Evolutionary conservation across 768 basidiomycete genomes (phyloP).

Genomic region (Phaeotremella fagi): DNA sequence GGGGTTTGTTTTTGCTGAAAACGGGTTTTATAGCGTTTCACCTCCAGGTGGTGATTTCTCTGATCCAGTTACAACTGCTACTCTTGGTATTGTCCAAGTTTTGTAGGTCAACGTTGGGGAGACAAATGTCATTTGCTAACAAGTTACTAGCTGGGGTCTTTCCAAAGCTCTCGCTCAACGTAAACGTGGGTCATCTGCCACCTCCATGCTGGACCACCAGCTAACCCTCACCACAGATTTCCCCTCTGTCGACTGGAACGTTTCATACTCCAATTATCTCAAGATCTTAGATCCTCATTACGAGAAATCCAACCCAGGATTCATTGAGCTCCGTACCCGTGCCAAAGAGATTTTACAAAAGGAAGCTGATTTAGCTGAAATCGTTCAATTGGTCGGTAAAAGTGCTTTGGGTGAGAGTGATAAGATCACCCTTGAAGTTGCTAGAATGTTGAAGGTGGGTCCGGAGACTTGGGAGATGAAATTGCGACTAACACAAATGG

Average conservation of each 20-base stretch:
- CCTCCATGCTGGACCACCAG: neutral
- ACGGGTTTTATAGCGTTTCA: slow-evolving; percentile 65
- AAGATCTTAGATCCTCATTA: slow-evolving; percentile 91
- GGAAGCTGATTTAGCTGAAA: slow-evolving; percentile 96
- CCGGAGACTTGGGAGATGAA: too few species aligned
- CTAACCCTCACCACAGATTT: slow-evolving; percentile 61
- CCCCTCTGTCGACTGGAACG: slow-evolving; percentile 99
- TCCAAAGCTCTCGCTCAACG: slow-evolving; percentile 98
- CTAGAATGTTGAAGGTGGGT: slow-evolving; percentile 76
- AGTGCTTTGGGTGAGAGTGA: slow-evolving; percentile 93
- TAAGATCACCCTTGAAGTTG: slow-evolving; percentile 97
- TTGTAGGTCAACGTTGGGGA: slow-evolving; percentile 52
- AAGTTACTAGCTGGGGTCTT: slow-evolving; percentile 69
- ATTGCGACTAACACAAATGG: too few species aligned
- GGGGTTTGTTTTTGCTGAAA: neutral
- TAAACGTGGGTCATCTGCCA: slow-evolving; percentile 52
- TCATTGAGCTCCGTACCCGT: slow-evolving; percentile 82
- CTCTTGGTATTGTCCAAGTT: slow-evolving; percentile 96
- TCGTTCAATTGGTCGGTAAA: slow-evolving; percentile 99
- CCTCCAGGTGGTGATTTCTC: slow-evolving; percentile 99
- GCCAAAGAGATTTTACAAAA: slow-evolving; percentile 98
- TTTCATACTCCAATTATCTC: slow-evolving; percentile 99
- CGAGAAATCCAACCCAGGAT: slow-evolving; percentile 77
- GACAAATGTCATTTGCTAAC: too few species aligned
- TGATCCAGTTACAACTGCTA: slow-evolving; percentile 95